Evolutionary conservation across 1,139 yeast genomes (phyloP).

Genomic region (Candida tropicalis): DNA sequence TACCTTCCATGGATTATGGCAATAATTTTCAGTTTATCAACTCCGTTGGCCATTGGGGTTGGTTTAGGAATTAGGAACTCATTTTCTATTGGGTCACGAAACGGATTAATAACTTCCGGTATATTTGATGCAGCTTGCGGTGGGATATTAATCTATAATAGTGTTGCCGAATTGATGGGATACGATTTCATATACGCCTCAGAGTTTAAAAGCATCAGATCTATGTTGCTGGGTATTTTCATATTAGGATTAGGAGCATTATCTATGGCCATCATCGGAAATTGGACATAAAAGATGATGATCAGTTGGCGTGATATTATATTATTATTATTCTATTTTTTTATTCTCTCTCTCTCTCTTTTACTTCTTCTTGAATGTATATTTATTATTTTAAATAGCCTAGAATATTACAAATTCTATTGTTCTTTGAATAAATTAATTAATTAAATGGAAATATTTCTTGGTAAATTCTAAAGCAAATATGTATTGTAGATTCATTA

Average conservation of each 20-base stretch:
- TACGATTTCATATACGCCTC: conserved; percentile 36
- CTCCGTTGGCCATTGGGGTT: conserved; percentile 40
- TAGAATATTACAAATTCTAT: too few relatives aligned
- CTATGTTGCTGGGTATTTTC: conserved; percentile 26
- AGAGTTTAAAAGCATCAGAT: conserved; percentile 24
- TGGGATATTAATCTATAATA: conserved; percentile 42
- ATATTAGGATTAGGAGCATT: conserved; percentile 37
- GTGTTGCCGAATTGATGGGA: conserved; percentile 45
- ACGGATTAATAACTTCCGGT: conserved; percentile 38
- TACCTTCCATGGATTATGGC: conserved; percentile 40
- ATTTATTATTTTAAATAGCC: too few relatives aligned
- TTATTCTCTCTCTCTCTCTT: too few relatives aligned
- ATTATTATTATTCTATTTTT: too few relatives aligned
- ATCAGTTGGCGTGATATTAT: too few relatives aligned
- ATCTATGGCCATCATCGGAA: conserved; percentile 46
- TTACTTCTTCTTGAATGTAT: too few relatives aligned
- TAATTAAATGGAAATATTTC: too few relatives aligned
- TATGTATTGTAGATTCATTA: too few relatives aligned
- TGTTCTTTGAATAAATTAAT: too few relatives aligned
- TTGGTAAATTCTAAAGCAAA: too few relatives aligned
- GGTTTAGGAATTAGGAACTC: conserved; percentile 39
- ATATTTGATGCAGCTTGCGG: conserved; percentile 40
- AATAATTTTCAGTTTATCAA: conserved; percentile 32
- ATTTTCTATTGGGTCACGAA: conserved; percentile 36
- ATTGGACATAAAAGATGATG: conserved; percentile 34